Conservation (phyloP, 1,284 basidiomycete genomes). For the Malassezia cuniculi region DNA sequence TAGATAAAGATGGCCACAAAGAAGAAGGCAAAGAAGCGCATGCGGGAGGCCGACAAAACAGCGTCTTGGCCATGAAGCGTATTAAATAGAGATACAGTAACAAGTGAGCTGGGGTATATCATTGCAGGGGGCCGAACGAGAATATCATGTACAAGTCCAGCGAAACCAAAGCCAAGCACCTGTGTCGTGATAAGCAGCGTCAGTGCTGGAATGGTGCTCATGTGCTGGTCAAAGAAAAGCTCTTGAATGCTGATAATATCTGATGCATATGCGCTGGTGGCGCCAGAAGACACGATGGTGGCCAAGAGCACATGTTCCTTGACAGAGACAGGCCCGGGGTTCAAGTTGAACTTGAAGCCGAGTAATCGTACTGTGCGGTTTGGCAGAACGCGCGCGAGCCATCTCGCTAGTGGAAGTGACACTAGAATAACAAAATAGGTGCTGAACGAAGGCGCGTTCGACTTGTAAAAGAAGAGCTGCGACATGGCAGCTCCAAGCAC, state of each 20-base stretch:
- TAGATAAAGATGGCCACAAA: conserved; percentile 47
- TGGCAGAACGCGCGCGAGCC: conserved; percentile 40
- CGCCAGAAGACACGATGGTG: conserved; percentile 48
- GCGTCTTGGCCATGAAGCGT: conserved; percentile 48
- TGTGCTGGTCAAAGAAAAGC: conserved; percentile 41
- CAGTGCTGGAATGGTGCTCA: conserved; percentile 31
- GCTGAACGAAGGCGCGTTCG: conserved; percentile 47
- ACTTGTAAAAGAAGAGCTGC: conserved; percentile 42
- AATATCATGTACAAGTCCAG: conserved; percentile 38
- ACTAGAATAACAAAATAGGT: conserved; percentile 51
- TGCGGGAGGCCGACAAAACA: conserved; percentile 43
- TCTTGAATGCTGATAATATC: conserved; percentile 45
- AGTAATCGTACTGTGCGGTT: conserved; percentile 40
- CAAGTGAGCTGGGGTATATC: conserved; percentile 49
- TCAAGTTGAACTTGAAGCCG: conserved; percentile 43
- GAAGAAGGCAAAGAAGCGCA: conserved; percentile 48
- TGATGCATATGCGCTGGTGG: conserved; percentile 40
- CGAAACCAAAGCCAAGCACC: conserved; percentile 43
- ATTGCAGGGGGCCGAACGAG: conserved; percentile 42
- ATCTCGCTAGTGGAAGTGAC: conserved; percentile 48
- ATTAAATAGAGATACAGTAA: conserved; percentile 49
- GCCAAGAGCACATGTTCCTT: conserved; percentile 47
- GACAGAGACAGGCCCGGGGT: conserved; percentile 50
- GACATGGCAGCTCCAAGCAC: conserved; percentile 49
- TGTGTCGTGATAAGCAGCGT: conserved; percentile 42